These are phyloP conservation scores for Anisodus tanguticus DNA, from an alignment of 257 asterid genomes.

Conservation along the genomic window DNA sequence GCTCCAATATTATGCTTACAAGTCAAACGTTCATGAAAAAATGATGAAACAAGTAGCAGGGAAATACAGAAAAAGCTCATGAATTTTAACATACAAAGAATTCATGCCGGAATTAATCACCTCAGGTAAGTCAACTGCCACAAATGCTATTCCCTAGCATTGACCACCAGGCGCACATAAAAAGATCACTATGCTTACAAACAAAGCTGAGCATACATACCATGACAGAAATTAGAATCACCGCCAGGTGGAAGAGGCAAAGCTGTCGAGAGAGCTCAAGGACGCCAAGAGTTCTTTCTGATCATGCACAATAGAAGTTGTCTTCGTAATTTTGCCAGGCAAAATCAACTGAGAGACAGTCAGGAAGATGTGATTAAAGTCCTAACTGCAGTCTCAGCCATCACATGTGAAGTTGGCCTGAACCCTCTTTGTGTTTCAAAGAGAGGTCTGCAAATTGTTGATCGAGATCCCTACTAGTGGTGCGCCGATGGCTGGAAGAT, in stretches of 20 bases:
- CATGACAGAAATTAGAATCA: background rate
- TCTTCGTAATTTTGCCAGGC: constrained; percentile 38
- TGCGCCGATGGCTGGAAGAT: constrained; percentile 47
- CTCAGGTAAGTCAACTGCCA: constrained; percentile 75
- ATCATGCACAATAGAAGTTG: constrained; percentile 27
- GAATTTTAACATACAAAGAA: constrained; percentile 37
- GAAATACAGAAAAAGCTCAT: background rate
- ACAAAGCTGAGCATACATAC: background rate
- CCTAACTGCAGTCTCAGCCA: constrained; percentile 30
- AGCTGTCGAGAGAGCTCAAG: constrained; percentile 26
- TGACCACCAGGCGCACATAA: constrained; percentile 79
- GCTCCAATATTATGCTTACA: background rate
- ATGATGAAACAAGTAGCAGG: background rate
- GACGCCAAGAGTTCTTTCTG: constrained; percentile 36
- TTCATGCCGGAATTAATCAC: constrained; percentile 54
- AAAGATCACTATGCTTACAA: background rate
- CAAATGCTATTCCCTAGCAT: constrained; percentile 47
- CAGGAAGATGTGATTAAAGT: constrained; percentile 36
- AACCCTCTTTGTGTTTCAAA: constrained; percentile 60
- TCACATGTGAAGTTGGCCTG: constrained; percentile 71
- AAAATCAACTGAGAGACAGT: constrained; percentile 42
- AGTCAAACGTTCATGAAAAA: background rate
- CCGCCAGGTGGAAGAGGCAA: constrained; percentile 27
- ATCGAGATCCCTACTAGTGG: constrained; percentile 77
- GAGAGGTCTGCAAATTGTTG: constrained; percentile 74